A percentile compares a stretch with the other conserved stretches of the same genome.
phyloP scores from a whole-genome alignment of 2,329 filamentous ascomycete species.

The Sordariomycetes sp. region DNA sequence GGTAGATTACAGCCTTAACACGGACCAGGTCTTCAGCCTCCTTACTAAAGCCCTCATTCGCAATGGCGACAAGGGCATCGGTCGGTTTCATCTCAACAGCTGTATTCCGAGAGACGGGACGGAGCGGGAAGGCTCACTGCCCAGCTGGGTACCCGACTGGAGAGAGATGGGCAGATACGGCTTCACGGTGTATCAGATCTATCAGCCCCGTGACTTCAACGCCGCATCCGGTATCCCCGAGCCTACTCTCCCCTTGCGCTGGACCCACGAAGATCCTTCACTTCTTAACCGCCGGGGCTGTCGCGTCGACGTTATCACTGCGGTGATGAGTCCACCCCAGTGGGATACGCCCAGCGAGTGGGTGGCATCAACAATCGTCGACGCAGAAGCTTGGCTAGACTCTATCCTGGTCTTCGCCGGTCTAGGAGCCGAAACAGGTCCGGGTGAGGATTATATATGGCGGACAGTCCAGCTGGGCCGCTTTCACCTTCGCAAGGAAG shows the following conservation, averaged over 20 bases:
- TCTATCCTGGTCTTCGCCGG: background rate
- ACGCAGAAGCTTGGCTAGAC: background rate
- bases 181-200: background rate
- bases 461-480: background rate
- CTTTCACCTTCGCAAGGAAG: too few relatives aligned
- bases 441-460: background rate
- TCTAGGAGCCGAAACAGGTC: background rate
- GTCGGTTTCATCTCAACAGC: constrained; percentile 6
- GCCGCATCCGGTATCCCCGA: background rate
- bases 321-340: background rate
- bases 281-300: background rate
- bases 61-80: background rate
- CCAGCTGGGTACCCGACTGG: constrained; percentile 11
- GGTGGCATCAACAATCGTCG: background rate
- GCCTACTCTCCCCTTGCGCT: background rate
- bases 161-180: constrained; percentile 2
- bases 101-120: constrained; percentile 3
- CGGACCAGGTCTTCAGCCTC: constrained; percentile 5
- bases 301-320: background rate
- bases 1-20: constrained; percentile 6
- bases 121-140: background rate
- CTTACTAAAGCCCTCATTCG: constrained; percentile 6
- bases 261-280: too few relatives aligned
- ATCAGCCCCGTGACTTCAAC: background rate
- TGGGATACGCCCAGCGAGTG: background rate